Conservation (phyloP, 306 rosid species). For the Argentina anserina region DNA sequence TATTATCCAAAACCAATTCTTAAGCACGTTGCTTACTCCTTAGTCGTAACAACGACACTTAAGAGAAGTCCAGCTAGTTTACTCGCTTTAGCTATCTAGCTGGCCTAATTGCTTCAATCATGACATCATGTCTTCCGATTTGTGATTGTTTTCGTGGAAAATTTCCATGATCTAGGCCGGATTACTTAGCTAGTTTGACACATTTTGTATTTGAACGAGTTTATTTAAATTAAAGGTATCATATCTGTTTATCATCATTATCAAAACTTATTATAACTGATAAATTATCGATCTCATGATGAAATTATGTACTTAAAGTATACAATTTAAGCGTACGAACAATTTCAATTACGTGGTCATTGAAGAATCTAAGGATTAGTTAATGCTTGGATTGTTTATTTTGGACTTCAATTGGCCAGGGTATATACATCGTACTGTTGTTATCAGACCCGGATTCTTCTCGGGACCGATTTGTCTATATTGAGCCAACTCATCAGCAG, state of each 20-base stretch:
- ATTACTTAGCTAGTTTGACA: neutral
- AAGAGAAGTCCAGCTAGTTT: neutral
- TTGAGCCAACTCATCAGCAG: neutral
- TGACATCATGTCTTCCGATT: neutral
- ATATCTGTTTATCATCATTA: neutral
- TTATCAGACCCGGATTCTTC: neutral
- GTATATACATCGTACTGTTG: no score
- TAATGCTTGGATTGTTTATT: neutral
- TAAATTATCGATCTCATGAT: neutral
- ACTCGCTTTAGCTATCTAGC: neutral
- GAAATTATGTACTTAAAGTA: neutral
- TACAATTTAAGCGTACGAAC: neutral
- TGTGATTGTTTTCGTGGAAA: neutral
- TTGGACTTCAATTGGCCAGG: no score
- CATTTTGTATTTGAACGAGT: neutral
- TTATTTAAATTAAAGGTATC: neutral
- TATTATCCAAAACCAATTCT: no score
- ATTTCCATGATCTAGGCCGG: neutral
- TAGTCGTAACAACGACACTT: neutral
- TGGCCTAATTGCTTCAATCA: neutral
- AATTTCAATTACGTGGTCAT: neutral
- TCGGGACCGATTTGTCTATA: neutral
- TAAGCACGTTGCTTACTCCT: neutral
- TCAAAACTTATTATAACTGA: neutral
- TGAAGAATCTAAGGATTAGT: neutral